A percentile compares a stretch with the other conserved stretches of the same genome.
These are phyloP conservation scores for Ganoderma meredithae DNA, from an alignment of 1,284 basidiomycete species.

Conservation along the genomic window DNA sequence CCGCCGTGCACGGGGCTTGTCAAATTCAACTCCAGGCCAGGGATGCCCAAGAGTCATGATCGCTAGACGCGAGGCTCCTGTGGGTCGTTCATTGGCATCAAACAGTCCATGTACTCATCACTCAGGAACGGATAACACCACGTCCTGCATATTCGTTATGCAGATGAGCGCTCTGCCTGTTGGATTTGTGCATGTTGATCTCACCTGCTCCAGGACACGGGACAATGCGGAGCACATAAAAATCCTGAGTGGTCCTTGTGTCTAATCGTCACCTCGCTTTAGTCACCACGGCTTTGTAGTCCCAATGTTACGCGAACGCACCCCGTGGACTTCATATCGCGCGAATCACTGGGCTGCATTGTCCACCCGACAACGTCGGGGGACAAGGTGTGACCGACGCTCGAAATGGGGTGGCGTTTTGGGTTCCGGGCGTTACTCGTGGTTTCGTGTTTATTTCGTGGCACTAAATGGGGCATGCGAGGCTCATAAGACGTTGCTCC, in stretches of 20 bases:
- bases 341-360: background rate
- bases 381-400: background rate
- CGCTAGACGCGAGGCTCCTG: background rate
- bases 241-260: background rate
- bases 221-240: background rate
- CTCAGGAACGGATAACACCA: background rate
- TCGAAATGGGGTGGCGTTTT: background rate
- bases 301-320: background rate
- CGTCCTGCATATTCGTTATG: background rate
- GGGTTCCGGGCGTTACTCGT: background rate
- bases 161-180: background rate
- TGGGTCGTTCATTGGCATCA: background rate
- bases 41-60: background rate
- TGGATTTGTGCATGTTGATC: background rate
- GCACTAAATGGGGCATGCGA: background rate
- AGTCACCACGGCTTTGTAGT: background rate
- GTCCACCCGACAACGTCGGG: background rate
- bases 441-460: constrained; percentile 1
- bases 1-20: constrained; percentile 10
- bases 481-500: background rate
- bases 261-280: background rate
- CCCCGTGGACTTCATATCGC: background rate
- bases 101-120: background rate
- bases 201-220: background rate
- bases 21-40: background rate